Percentiles rank a stretch among this genome's conserved stretches.
These are phyloP conservation scores for Teunomyces kruisii DNA, from an alignment of 805 yeast species.

Conservation along the genomic window DNA sequence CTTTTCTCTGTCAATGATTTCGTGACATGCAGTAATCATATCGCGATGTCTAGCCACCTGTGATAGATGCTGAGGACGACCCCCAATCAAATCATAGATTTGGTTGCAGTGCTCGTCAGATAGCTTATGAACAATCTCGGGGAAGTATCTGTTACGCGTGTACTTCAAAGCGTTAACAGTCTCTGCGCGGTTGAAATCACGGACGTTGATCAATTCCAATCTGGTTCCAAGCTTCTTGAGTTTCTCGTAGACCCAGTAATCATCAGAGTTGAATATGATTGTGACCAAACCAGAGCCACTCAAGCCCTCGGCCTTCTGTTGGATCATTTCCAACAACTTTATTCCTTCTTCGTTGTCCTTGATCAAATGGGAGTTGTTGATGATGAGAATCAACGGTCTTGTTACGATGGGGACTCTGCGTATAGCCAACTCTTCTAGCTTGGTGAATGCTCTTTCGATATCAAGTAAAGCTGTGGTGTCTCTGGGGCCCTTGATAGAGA, in stretches of 20 bases:
- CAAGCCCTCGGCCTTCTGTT: slow-evolving; percentile 78
- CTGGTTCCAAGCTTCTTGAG: slow-evolving; percentile 71
- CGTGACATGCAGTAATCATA: slow-evolving; percentile 61
- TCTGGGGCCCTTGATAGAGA: slow-evolving; percentile 79
- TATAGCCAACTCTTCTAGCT: slow-evolving; percentile 71
- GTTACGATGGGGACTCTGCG: slow-evolving; percentile 37
- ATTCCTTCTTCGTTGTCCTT: slow-evolving; percentile 73
- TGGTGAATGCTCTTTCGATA: slow-evolving; percentile 78
- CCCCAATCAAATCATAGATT: slow-evolving; percentile 73
- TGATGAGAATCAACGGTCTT: slow-evolving; percentile 65
- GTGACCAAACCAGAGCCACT: slow-evolving; percentile 73
- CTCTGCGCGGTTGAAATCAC: slow-evolving; percentile 57
- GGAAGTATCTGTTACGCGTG: slow-evolving; percentile 45
- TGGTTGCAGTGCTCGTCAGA: slow-evolving; percentile 43
- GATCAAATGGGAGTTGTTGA: slow-evolving; percentile 74
- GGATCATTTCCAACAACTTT: slow-evolving; percentile 68
- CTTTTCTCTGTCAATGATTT: slow-evolving; percentile 73
- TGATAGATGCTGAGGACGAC: slow-evolving; percentile 79
- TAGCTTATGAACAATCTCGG: slow-evolving; percentile 18
- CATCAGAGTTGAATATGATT: slow-evolving; percentile 76
- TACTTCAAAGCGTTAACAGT: slow-evolving; percentile 54
- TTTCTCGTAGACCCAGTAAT: slow-evolving; percentile 84
- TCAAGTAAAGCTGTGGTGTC: slow-evolving; percentile 81
- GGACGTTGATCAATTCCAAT: slow-evolving; percentile 67
- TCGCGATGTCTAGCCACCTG: slow-evolving; percentile 63